Conservation (phyloP, 2,329 filamentous ascomycete species). For the Fusarium subtropicale region DNA sequence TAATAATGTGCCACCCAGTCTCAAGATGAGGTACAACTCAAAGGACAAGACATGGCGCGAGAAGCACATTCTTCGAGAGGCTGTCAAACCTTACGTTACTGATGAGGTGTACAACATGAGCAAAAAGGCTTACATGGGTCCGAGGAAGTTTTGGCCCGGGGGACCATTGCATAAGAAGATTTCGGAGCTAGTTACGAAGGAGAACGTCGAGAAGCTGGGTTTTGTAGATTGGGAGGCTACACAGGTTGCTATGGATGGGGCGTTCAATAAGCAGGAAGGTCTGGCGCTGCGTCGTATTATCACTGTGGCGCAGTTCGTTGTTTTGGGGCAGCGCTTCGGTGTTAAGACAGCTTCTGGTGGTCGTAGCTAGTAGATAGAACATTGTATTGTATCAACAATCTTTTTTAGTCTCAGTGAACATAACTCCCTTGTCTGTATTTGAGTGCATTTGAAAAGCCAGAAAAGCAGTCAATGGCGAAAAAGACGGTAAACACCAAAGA, state of each 20-base stretch:
- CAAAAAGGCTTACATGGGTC: constrained; percentile 14
- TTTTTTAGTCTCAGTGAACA: neutral
- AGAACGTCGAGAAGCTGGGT: neutral
- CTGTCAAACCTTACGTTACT: constrained; percentile 5
- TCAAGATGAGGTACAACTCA: constrained; percentile 6
- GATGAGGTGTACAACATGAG: constrained; percentile 17
- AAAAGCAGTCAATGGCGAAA: no score
- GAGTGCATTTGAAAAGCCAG: fast-evolving
- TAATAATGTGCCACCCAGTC: constrained; percentile 5
- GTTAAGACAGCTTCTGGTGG: neutral
- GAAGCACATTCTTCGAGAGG: constrained; percentile 6
- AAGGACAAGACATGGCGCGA: constrained; percentile 6
- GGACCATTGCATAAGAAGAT: constrained; percentile 8
- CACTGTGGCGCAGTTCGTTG: constrained; percentile 8
- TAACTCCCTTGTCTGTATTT: no score
- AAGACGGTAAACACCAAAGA: neutral
- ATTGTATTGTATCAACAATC: fast-evolving
- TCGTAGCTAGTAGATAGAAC: neutral
- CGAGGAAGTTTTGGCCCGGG: constrained; percentile 5
- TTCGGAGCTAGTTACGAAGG: neutral
- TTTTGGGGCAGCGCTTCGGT: constrained; percentile 1
- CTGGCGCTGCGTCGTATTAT: constrained; percentile 1
- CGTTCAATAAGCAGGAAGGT: neutral
- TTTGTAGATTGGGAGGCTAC: constrained; percentile 6
- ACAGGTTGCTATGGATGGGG: neutral